Evolutionary conservation across 2,329 filamentous ascomycete species (phyloP), one percentile per base, ranked within the genome.

Genomic region (Exutisphaerella laricina): DNA sequence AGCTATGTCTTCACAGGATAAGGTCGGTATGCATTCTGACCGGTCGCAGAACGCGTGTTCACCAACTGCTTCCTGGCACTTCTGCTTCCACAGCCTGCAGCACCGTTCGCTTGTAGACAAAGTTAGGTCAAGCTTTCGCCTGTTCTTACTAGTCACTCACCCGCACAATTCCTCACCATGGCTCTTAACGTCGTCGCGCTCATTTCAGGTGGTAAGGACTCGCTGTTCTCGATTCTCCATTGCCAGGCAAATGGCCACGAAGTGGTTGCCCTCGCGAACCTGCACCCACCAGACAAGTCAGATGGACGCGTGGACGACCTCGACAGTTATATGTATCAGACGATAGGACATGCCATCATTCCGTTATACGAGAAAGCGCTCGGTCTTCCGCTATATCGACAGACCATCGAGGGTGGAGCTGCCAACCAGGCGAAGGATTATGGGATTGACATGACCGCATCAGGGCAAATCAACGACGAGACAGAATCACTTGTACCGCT

Each of bases 251-350:
- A 95, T 63, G 88, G 87, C 17, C 90, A 97, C 66, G 76, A 77
- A 50, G 72, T 98, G 34, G 78, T 96, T 38, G 92, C 92, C 5
- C 72, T 98, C 35, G 92, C 87, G 37, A 98, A 98, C 66, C 72
- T 98, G 42, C 77, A 89, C 61, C 90, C 88, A 12, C 38, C 69
- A 59, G 33, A 39, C 5, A 22, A 36, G 23, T 41, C 46, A 23
- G 37, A 41, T 37, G 40, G 32, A 16, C 64, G 61, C 20, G 62
- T 65, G 4, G 70, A 75, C 25, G 86, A 97, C 64, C 75, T 94
- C 56, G 88, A 98, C 66, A 96, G 89, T 70, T 97, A 92, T 80
- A 98, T 98, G 92, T 98, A 97, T 72, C 92, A 98, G 71, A 98
- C 92, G 3, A 86, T 96, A 47, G 92, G 92, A 9, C 88, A 97